Percentiles rank a stretch among this genome's conserved stretches.
These are phyloP conservation scores for Triangularia verruculosa DNA, from an alignment of 2,329 filamentous ascomycete species.

Conservation along the genomic window DNA sequence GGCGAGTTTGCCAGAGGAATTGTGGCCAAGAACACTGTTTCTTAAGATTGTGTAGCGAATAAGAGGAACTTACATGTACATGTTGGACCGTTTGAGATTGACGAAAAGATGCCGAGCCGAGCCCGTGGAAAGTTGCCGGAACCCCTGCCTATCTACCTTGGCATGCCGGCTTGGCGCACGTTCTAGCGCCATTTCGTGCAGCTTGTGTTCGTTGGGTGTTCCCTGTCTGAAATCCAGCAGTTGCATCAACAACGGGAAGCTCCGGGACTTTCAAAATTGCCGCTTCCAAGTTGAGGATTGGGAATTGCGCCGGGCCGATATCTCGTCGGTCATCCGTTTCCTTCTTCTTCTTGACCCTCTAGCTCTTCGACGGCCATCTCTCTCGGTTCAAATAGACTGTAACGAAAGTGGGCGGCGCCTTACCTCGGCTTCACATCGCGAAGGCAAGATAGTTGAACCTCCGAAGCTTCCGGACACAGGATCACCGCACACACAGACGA, in stretches of 20 bases:
- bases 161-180: not conserved
- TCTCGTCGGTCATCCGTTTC: constrained; percentile 3
- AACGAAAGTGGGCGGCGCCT: not conserved
- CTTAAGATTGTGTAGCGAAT: constrained; percentile 13
- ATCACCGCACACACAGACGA: constrained; percentile 2
- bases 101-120: not conserved
- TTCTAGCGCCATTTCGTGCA: constrained; percentile 1
- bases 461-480: constrained; percentile 19
- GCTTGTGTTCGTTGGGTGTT: not conserved
- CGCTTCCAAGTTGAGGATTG: constrained; percentile 5
- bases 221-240: constrained; percentile 10
- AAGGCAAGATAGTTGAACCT: not conserved
- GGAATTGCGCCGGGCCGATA: not conserved
- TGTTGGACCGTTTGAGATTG: not conserved
- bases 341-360: constrained; percentile 13
- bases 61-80: not conserved
- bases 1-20: constrained; percentile 69
- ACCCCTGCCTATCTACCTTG: not conserved
- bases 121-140: not conserved
- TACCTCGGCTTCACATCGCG: not conserved
- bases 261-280: constrained; percentile 21
- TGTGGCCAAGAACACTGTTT: constrained; percentile 57
- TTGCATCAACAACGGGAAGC: constrained; percentile 1
- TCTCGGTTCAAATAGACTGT: not conserved
- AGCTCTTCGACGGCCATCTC: not conserved